Conservation (phyloP, 805 yeast species). For the Lipomyces mesembrius region DNA sequence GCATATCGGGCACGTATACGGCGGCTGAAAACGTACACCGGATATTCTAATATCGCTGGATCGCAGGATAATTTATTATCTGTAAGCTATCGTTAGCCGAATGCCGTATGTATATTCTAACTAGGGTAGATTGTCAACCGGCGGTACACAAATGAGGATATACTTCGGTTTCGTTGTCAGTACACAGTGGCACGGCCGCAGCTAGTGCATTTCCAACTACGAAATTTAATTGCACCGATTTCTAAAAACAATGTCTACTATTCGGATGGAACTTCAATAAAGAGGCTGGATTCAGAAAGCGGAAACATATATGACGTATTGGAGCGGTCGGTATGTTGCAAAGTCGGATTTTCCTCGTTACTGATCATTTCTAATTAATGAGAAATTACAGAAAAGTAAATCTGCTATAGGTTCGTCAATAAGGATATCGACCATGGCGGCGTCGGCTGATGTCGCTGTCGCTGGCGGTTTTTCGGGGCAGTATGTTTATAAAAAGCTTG, state of each 20-base stretch:
- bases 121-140: slow-evolving; percentile 14
- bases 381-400: slow-evolving; percentile 23
- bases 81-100: slow-evolving; percentile 11
- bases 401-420: slow-evolving; percentile 39
- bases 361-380: background rate
- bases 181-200: slow-evolving; percentile 50
- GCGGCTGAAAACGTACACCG: slow-evolving; percentile 26
- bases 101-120: background rate
- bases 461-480: slow-evolving; percentile 64
- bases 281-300: slow-evolving; percentile 40
- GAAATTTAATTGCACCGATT: slow-evolving; percentile 55
- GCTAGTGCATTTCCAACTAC: slow-evolving; percentile 61
- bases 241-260: slow-evolving; percentile 41
- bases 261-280: slow-evolving; percentile 41
- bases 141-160: slow-evolving; percentile 25
- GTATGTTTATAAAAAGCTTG: slow-evolving; percentile 49
- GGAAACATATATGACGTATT: slow-evolving; percentile 36
- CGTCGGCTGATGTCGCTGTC: slow-evolving; percentile 51
- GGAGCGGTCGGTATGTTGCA: slow-evolving; percentile 16
- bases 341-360: slow-evolving; percentile 29
- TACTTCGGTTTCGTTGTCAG: slow-evolving; percentile 20
- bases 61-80: slow-evolving; percentile 25
- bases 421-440: slow-evolving; percentile 55
- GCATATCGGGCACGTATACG: slow-evolving; percentile 29
- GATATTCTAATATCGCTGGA: slow-evolving; percentile 27